Evolutionary conservation across 495 filamentous ascomycete genomes (phyloP).

Genomic region (Talaromyces proteolyticus): DNA sequence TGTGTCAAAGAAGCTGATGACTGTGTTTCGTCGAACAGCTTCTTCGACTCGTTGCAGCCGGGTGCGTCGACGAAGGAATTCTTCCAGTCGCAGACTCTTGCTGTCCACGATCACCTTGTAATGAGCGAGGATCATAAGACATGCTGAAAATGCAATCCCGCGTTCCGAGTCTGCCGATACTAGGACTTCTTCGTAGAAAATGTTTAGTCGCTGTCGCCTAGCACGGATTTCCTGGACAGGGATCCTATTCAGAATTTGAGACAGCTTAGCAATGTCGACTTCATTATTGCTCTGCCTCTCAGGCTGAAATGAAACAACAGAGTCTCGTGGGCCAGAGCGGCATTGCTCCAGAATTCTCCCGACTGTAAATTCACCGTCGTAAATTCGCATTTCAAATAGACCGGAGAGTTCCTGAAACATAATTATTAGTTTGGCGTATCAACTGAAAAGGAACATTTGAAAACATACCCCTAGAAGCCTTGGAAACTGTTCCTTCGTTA

Average conservation of each 20-base stretch:
- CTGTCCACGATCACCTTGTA: slow-evolving; percentile 99
- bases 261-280: slow-evolving; percentile 72
- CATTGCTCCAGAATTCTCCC: slow-evolving; percentile 77
- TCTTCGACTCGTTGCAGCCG: slow-evolving; percentile 95
- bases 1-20: slow-evolving; percentile 94
- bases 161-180: slow-evolving; percentile 83
- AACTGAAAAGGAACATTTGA: slow-evolving; percentile 2
- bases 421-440: slow-evolving; percentile 3
- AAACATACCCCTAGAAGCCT: slow-evolving; percentile 69
- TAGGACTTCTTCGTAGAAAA: slow-evolving; percentile 93
- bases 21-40: slow-evolving; percentile 79
- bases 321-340: slow-evolving; percentile 45
- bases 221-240: slow-evolving; percentile 67
- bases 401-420: slow-evolving; percentile 70
- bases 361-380: slow-evolving; percentile 84
- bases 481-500: slow-evolving; percentile 88
- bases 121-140: slow-evolving; percentile 96
- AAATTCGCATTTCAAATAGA: slow-evolving; percentile 96
- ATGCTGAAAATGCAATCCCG: slow-evolving; percentile 86
- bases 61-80: slow-evolving; percentile 87
- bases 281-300: slow-evolving; percentile 49
- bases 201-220: slow-evolving; percentile 72
- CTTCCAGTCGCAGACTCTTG: slow-evolving; percentile 88
- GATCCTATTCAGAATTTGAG: slow-evolving; percentile 66
- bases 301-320: slow-evolving; percentile 17